Conservation (phyloP, 2,329 filamentous ascomycete species). For the Aspergillus ibericus region DNA sequence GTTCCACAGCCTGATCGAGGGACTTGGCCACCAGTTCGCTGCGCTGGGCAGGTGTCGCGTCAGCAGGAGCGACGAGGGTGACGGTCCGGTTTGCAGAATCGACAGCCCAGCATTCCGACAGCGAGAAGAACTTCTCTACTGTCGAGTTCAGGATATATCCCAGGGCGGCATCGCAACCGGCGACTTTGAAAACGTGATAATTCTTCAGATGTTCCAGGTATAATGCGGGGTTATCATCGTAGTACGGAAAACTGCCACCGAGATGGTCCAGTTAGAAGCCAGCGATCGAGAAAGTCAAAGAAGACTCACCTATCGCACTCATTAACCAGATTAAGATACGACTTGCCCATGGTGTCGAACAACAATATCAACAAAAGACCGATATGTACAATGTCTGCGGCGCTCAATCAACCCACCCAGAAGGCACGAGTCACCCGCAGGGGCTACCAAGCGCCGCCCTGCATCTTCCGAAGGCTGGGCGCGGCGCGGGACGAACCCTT, state of each 20-base stretch:
- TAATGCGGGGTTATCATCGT: slow-evolving; percentile 57
- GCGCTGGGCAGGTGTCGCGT: slow-evolving; percentile 62
- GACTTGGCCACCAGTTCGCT: slow-evolving; percentile 60
- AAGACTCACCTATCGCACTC: slow-evolving; percentile 55
- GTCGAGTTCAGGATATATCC: slow-evolving; percentile 59
- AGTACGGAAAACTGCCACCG: slow-evolving; percentile 72
- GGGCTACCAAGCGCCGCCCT: neutral
- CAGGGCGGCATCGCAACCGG: slow-evolving; percentile 62
- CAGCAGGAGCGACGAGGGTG: slow-evolving; percentile 56
- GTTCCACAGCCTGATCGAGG: slow-evolving; percentile 66
- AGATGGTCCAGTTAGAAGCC: slow-evolving; percentile 15
- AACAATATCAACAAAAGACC: neutral
- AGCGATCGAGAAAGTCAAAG: neutral
- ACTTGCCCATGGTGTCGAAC: slow-evolving; percentile 34
- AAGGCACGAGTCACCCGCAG: neutral
- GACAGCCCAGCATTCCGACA: slow-evolving; percentile 60
- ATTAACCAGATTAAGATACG: slow-evolving; percentile 56
- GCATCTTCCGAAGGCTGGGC: neutral
- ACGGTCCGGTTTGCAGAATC: slow-evolving; percentile 63
- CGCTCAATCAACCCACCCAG: neutral
- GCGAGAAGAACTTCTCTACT: slow-evolving; percentile 44
- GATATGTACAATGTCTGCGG: neutral
- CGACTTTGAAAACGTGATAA: slow-evolving; percentile 66
- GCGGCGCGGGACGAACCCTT: slow-evolving; percentile 19
- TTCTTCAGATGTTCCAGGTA: slow-evolving; percentile 56